Evolutionary conservation across 352 stramenopile genomes (phyloP), one percentile per base, ranked within the genome.

Genomic region (Pythium scleroteichum): DNA sequence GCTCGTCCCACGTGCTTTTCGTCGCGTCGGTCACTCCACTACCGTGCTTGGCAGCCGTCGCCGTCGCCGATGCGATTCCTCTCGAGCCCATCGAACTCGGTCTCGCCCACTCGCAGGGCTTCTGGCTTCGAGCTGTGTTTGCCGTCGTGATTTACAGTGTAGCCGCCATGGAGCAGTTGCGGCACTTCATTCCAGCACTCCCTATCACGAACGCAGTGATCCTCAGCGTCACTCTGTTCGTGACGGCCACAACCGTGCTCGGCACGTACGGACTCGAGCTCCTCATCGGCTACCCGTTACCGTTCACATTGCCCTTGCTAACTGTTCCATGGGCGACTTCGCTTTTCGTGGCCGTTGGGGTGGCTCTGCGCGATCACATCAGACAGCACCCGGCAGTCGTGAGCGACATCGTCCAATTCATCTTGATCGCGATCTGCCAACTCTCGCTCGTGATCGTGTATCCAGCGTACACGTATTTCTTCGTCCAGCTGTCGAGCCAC

Each of bases 121-220:
- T 48, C 50, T 57, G 50, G 51, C 0, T 58, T 1, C 51, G 51
- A 9, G 19, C 13, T 16, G 45, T 20, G 22, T 51, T 33, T 38
- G 40, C 26, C 6, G 3, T 19, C 14, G 48, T 42, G 53, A 50
- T 29, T 14, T 24, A 26, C n/a, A 14, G 22, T 12, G 50, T 38
- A 10, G 27, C 38, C 12, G 6, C 20, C 9, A 45, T 48, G 19
- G 9, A 46, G 23, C 26, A 53, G 7, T 16, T 53, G 1, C 10
- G 27, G 8, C 5, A 38, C n/a, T 35, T 53, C 8, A 26, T 47
- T 14, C 40, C 41, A 16, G 23, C 40, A 8, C 52, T 59, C 3
- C 40, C 39, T 5, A 50, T 59, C 23, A 22, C 39, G 6, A 23
- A 19, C 3, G 16, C 26, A 9, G 32, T 14, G 2, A 29, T 35